A percentile compares a stretch with the other conserved stretches of the same genome.
Evolutionary conservation across 179 eudicot species (phyloP).

Genomic region (Spergularia azorica): DNA sequence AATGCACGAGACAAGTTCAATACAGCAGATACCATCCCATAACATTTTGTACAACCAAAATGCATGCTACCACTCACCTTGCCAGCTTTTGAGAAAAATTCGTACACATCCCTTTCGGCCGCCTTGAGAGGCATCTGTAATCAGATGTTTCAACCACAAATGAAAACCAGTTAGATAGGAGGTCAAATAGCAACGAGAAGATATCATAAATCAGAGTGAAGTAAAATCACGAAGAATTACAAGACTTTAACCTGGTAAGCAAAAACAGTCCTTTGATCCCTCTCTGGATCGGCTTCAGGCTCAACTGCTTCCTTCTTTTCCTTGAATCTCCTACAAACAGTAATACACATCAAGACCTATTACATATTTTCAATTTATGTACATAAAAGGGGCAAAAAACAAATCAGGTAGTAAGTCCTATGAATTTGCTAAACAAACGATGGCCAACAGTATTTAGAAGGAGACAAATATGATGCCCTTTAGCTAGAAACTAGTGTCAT

Average conservation of each 20-base stretch:
- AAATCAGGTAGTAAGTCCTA: neutral
- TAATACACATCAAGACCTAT: slow-evolving; percentile 1
- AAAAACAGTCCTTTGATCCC: slow-evolving; percentile 58
- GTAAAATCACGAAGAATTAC: neutral
- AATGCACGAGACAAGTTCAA: neutral
- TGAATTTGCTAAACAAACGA: neutral
- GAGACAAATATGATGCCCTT: no score
- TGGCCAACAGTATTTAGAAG: no score
- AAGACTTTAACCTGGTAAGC: slow-evolving; percentile 46
- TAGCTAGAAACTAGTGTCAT: no score
- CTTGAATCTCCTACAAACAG: slow-evolving; percentile 40
- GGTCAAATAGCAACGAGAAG: neutral
- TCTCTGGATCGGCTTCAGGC: slow-evolving; percentile 58
- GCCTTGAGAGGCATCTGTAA: slow-evolving; percentile 55
- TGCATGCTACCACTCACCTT: slow-evolving; percentile 30
- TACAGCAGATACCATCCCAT: neutral
- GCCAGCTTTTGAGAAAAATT: slow-evolving; percentile 52
- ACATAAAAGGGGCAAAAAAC: neutral
- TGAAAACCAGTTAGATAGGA: neutral
- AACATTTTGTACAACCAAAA: neutral
- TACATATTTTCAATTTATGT: neutral
- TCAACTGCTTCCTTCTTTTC: slow-evolving; percentile 46
- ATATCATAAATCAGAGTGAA: neutral
- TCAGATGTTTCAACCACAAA: slow-evolving; percentile 5
- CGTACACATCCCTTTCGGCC: slow-evolving; percentile 47